These are phyloP conservation scores for Linnemannia exigua DNA, from an alignment of 192 early-diverging fungal genomes.

Conservation along the genomic window DNA sequence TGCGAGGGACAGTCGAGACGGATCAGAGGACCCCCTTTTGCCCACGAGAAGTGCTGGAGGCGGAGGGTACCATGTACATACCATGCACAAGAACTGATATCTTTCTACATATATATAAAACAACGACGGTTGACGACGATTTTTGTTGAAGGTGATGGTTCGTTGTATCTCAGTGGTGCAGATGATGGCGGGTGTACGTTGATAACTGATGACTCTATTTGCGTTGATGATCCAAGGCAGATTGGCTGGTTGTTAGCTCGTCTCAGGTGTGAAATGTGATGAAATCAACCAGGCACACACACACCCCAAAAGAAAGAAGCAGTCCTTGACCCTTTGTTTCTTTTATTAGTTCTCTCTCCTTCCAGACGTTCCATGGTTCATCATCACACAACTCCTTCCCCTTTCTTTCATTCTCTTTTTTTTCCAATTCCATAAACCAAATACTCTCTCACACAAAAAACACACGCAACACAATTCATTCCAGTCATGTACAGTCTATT, in stretches of 20 bases:
- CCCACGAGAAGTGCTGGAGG: not conserved
- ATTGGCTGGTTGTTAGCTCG: no score
- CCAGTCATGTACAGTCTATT: not conserved
- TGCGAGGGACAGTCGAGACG: not conserved
- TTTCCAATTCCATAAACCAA: not conserved
- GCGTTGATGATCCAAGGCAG: no score
- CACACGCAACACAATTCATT: not conserved
- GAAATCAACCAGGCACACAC: not conserved
- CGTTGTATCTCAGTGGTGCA: not conserved
- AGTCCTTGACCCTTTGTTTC: not conserved
- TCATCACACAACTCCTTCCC: not conserved
- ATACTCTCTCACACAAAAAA: not conserved
- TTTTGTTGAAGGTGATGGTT: not conserved
- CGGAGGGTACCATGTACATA: not conserved
- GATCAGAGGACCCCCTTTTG: conserved; percentile 1
- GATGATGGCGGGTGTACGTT: not conserved
- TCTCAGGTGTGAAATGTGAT: no score
- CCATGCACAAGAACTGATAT: not conserved
- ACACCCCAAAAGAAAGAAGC: not conserved
- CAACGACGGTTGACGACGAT: not conserved
- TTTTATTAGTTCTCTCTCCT: not conserved
- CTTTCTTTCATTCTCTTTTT: conserved; percentile 2
- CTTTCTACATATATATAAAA: not conserved
- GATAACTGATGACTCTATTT: not conserved
- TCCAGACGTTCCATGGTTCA: conserved; percentile 1